Evolutionary conservation across 306 rosid genomes (phyloP).

Genomic region (Medicago ruthenica): DNA sequence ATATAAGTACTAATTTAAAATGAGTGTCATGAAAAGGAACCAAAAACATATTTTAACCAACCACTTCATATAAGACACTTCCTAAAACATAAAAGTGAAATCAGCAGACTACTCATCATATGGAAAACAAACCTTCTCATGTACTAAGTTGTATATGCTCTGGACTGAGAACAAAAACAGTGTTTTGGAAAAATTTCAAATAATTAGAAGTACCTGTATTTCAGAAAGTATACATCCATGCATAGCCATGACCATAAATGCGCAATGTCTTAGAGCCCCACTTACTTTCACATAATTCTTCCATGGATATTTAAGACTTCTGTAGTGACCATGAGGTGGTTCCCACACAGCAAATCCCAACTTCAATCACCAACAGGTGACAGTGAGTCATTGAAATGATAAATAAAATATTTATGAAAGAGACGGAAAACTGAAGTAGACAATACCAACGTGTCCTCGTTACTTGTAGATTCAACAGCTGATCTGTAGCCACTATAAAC

Average conservation of each 20-base stretch:
- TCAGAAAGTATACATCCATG: slow-evolving; percentile 97
- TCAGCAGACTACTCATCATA: too few species aligned
- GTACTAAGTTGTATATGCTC: too few species aligned
- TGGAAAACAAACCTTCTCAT: too few species aligned
- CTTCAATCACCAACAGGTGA: slow-evolving; percentile 51
- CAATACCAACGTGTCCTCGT: slow-evolving; percentile 88
- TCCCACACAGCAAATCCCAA: slow-evolving; percentile 99
- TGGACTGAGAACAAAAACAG: background rate
- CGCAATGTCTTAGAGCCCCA: slow-evolving; percentile 89
- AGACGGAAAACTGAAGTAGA: slow-evolving; percentile 36
- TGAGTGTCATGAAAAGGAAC: too few species aligned
- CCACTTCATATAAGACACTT: too few species aligned
- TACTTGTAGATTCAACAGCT: slow-evolving; percentile 85
- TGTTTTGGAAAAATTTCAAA: background rate
- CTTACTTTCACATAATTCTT: slow-evolving; percentile 87
- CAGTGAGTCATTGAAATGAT: slow-evolving; percentile 35
- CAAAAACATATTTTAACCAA: too few species aligned
- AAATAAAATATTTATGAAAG: background rate
- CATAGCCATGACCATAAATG: slow-evolving; percentile 93
- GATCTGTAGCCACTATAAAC: slow-evolving; percentile 86
- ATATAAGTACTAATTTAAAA: too few species aligned
- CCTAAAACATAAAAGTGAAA: too few species aligned
- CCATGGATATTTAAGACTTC: slow-evolving; percentile 84
- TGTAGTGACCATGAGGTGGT: slow-evolving; percentile 94
- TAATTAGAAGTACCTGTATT: slow-evolving; percentile 71